Evolutionary conservation across 1,284 basidiomycete genomes (phyloP), one percentile per base, ranked within the genome.

Genomic region (Termitomyces sp.): DNA sequence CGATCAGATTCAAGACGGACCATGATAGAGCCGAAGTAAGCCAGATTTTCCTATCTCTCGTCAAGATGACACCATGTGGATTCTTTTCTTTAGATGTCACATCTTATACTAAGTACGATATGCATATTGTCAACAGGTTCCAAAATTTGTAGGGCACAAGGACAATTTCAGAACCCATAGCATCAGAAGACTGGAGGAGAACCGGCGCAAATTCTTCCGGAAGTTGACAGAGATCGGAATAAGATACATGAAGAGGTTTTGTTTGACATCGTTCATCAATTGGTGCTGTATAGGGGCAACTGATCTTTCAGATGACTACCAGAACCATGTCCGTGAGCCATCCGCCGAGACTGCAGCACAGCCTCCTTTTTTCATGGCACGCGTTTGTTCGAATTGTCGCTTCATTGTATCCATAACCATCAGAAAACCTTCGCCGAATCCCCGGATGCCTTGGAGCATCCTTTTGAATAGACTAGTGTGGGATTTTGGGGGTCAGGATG

Each of bases 41-140:
- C n/a, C n/a, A n/a, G n/a, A n/a, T 95, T 6, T 77, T 93, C 3
- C 10, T 8, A 3, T 19, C 38, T 9, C 8, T 10, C 3, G 17
- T 19, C 3, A 19, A 19, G 2, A 9, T 0, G 4, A 33, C 33
- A 13, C 2, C 2, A 33, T 13, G 12, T 33, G 2, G 0, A 12
- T 24, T 24, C 28, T 30, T 24, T 13, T 24, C 3, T 15, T 21
- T 15, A 42, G 21, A 13, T 41, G 39, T 21, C 19, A 19, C 12
- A 41, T 41, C 17, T 40, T 21, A 2, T 40, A 40, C 17, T 5
- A 4, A 40, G 19, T 4, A 17, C 5, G 17, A 19, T 9, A 24
- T 41, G 19, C 5, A 41, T 7, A 21, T 41, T 10, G 19, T 21
- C 19, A 19, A 41, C 10, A 21, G 17, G 3, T 21, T 13, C 39